These are phyloP conservation scores for Vickermania spadyakhi DNA, from an alignment of 208 protist species.

Conservation along the genomic window DNA sequence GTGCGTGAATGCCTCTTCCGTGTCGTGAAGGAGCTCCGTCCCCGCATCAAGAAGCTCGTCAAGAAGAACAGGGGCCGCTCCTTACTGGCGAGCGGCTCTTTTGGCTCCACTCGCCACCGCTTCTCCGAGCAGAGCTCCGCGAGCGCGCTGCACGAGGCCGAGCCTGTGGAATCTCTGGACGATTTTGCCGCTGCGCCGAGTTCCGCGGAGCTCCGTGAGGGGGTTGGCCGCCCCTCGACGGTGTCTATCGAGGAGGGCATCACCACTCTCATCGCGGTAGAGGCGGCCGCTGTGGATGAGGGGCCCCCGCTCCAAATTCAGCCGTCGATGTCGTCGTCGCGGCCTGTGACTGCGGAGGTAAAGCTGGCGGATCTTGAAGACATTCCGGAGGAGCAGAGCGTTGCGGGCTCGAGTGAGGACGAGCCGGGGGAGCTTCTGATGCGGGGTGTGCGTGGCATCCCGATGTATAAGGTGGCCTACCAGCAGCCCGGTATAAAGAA, in stretches of 20 bases:
- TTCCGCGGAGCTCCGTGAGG: background rate
- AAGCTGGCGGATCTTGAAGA: background rate
- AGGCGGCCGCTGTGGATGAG: background rate
- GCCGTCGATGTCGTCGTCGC: background rate
- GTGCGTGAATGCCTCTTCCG: conserved; percentile 23
- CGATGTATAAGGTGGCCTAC: conserved; percentile 1
- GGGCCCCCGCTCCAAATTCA: background rate
- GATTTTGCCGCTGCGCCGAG: no score
- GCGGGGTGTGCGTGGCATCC: background rate
- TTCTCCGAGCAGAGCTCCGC: background rate
- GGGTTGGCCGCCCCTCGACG: background rate
- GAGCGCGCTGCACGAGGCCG: background rate
- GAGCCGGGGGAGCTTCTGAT: background rate
- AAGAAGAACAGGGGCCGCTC: background rate
- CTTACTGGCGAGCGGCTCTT: background rate
- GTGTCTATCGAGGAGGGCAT: conserved; percentile 3
- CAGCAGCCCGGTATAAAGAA: background rate
- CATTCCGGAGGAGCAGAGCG: no score
- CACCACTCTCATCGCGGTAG: background rate
- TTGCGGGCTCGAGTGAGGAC: background rate
- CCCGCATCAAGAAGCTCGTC: conserved; percentile 9
- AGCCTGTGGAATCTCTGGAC: no score
- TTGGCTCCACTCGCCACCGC: background rate
- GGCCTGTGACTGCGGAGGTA: background rate
- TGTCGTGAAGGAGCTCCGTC: conserved; percentile 14